Evolutionary conservation across 2,329 filamentous ascomycete species (phyloP).

Genomic region (Ceratocystis alfenasii): DNA sequence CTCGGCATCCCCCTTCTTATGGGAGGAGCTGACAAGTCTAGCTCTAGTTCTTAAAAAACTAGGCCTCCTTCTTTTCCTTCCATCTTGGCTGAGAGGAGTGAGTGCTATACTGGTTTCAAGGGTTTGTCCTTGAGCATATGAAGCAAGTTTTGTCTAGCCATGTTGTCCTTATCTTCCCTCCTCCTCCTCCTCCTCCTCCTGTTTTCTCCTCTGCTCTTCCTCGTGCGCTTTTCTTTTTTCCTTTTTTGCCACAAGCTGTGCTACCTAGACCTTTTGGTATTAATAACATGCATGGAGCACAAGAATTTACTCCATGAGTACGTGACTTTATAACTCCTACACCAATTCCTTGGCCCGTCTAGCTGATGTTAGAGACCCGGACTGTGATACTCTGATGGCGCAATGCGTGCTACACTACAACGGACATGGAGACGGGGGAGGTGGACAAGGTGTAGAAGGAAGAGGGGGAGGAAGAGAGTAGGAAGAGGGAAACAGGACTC

Average conservation of each 20-base stretch:
- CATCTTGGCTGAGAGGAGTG: background rate
- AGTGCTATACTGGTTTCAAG: slow-evolving; percentile 2
- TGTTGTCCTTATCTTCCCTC: background rate
- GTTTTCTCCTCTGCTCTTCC: background rate
- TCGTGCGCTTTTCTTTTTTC: background rate
- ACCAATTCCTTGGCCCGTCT: slow-evolving; percentile 6
- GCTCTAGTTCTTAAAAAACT: background rate
- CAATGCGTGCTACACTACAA: background rate
- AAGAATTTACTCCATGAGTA: too few relatives aligned
- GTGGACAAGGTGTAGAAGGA: background rate
- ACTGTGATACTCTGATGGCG: background rate
- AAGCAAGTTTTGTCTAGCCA: background rate
- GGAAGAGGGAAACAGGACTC: background rate
- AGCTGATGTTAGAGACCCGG: slow-evolving; percentile 1
- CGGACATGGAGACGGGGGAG: too few relatives aligned
- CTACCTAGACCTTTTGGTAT: background rate
- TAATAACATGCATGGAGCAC: background rate
- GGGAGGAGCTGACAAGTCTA: background rate
- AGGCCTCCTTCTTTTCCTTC: background rate
- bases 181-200: background rate
- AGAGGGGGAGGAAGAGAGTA: background rate
- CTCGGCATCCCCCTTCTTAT: background rate
- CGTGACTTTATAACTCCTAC: background rate
- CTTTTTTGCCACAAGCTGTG: slow-evolving; percentile 2
- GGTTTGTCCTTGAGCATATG: background rate